Evolutionary conservation across 1,284 basidiomycete genomes (phyloP), one percentile per base, ranked within the genome.

Genomic region (Leccinum pallidistipes): DNA sequence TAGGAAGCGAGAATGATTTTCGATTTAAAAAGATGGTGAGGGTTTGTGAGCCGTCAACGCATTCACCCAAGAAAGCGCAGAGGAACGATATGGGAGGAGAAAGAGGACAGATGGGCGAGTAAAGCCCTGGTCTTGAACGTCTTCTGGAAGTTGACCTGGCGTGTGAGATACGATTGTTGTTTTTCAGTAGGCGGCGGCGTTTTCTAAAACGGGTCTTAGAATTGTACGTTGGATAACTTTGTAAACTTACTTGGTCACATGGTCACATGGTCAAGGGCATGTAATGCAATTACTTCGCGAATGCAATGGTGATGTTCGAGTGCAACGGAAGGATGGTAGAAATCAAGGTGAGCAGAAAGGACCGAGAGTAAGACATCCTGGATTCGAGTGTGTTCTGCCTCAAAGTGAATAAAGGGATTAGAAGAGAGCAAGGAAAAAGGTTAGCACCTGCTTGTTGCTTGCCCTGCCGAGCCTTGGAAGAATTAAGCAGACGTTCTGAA

Each of bases 41-140:
- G 91, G 88, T 18, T 85, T 92, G 70, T 88, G 91, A 40, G 82
- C 78, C 3, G 86, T 86, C 52, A 92, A 74, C 11, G 87, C 87
- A 58, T 81, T 80, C 66, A 88, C 79, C 93, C 91, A 98, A 58
- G 85, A 82, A 6, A 93, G 80, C 0, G 94, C 97, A 45, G 88
- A 88, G 43, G 94, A 94, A 56, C 97, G 94, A 79, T 98, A 94
- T 0, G 97, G 97, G 3, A 95, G 83, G 55, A 99, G 86, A 61
- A 99, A 79, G 57, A 99, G 90, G 11, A 97, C 83, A 47, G 97
- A 97, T 21, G 97, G 97, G 8, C 97, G 90, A 1, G 96, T 98
- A 78, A 98, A 99, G 24, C 97, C 96, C 82, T 98, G 97, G 74
- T 99, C 97, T 75, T 94, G 91, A 7, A 94, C 85, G 64, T 94